Evolutionary conservation across 805 yeast genomes (phyloP).

Genomic region (Metschnikowia matae): DNA sequence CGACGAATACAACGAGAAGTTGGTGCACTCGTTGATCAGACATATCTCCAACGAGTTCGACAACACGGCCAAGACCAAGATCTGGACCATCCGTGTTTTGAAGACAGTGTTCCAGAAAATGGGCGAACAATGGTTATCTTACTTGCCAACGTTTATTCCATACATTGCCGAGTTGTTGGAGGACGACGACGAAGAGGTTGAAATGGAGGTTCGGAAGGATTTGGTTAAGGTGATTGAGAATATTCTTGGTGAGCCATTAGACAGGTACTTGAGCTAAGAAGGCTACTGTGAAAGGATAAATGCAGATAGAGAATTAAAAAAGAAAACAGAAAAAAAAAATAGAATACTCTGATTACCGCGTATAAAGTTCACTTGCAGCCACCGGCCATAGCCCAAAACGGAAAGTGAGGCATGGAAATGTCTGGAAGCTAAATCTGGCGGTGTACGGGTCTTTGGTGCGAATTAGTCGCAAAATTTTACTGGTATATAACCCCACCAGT

Average conservation of each 20-base stretch:
- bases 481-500: background rate
- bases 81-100: slow-evolving; percentile 78
- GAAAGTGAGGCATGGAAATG: slow-evolving; percentile 8
- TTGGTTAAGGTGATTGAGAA: slow-evolving; percentile 87
- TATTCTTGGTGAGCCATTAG: slow-evolving; percentile 92
- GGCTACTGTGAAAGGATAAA: background rate
- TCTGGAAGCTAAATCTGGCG: slow-evolving; percentile 9
- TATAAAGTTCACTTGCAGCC: background rate
- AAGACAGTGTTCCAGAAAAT: slow-evolving; percentile 82
- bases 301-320: background rate
- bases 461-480: slow-evolving; percentile 7
- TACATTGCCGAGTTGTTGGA: slow-evolving; percentile 91
- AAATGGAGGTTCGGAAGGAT: slow-evolving; percentile 84
- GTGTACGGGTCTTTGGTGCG: slow-evolving; percentile 9
- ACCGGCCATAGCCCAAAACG: background rate
- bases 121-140: slow-evolving; percentile 90
- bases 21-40: slow-evolving; percentile 41
- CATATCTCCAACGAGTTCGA: slow-evolving; percentile 39
- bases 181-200: slow-evolving; percentile 93
- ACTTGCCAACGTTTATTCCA: slow-evolving; percentile 93
- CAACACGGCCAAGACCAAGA: slow-evolving; percentile 64
- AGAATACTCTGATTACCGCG: too few relatives aligned
- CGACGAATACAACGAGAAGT: slow-evolving; percentile 63
- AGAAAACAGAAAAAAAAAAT: background rate
- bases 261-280: slow-evolving; percentile 57